phyloP scores from a whole-genome alignment of 257 asterid genomes.

The Paulownia fortunei region DNA sequence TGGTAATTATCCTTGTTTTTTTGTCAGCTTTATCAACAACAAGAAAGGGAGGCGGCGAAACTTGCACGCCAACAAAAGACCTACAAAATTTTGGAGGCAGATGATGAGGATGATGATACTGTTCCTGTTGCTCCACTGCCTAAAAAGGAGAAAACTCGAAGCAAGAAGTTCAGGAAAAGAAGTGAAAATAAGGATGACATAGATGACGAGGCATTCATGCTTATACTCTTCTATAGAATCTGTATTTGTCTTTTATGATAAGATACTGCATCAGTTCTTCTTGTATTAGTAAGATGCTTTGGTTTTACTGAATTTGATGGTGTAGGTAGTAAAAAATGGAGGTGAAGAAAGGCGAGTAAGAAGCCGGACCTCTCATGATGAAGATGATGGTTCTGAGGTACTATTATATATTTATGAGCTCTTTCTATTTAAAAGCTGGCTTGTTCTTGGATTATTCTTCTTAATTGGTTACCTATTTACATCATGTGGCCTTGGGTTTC shows the following conservation, averaged over 20 bases:
- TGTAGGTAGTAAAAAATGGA: slow-evolving; percentile 49
- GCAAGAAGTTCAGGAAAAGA: slow-evolving; percentile 84
- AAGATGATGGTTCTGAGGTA: slow-evolving; percentile 86
- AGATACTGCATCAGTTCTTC: slow-evolving; percentile 31
- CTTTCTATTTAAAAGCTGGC: not conserved
- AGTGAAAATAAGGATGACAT: slow-evolving; percentile 62
- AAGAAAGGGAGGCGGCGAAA: slow-evolving; percentile 75
- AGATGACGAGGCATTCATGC: slow-evolving; percentile 74
- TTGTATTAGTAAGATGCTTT: slow-evolving; percentile 33
- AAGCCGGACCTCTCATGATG: slow-evolving; percentile 59
- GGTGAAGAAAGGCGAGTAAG: slow-evolving; percentile 62
- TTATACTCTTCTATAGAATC: slow-evolving; percentile 37
- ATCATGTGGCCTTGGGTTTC: not conserved
- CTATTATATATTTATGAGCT: slow-evolving; percentile 3
- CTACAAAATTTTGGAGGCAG: slow-evolving; percentile 77
- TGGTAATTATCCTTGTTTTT: slow-evolving; percentile 16
- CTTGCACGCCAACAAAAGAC: slow-evolving; percentile 72
- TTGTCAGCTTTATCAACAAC: slow-evolving; percentile 65
- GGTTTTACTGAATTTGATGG: slow-evolving; percentile 42
- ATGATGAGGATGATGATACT: slow-evolving; percentile 63
- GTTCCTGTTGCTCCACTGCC: slow-evolving; percentile 45
- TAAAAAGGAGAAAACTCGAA: slow-evolving; percentile 56
- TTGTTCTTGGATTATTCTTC: slow-evolving; percentile 12
- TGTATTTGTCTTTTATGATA: slow-evolving; percentile 33
- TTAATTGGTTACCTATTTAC: not conserved